Percentiles rank a stretch among this genome's conserved stretches.
These are phyloP conservation scores for Adansonia grandidieri DNA, from an alignment of 441 rosid genomes.

Conservation along the genomic window DNA sequence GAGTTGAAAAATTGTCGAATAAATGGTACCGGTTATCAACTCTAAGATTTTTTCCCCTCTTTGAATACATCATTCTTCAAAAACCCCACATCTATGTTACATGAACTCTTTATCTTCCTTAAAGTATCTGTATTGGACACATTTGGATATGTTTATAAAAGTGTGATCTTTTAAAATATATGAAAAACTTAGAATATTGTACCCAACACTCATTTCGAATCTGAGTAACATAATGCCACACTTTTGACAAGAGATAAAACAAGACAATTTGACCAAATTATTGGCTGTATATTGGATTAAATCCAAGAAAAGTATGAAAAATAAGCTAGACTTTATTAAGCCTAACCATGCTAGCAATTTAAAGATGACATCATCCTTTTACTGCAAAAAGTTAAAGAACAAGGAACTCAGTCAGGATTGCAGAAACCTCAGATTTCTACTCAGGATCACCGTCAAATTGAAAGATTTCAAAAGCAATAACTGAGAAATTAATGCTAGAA, in stretches of 20 bases:
- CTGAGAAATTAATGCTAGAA: background rate
- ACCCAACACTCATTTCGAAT: too few relatives aligned
- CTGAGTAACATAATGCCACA: too few relatives aligned
- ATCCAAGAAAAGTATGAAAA: background rate
- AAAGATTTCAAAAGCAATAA: background rate
- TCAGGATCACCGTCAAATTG: background rate
- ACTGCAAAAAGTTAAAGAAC: background rate
- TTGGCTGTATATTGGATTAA: background rate
- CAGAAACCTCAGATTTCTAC: conserved; percentile 1
- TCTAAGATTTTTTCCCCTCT: too few relatives aligned
- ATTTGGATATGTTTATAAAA: too few relatives aligned
- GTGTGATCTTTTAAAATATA: too few relatives aligned
- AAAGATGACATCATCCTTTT: background rate
- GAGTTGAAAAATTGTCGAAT: background rate
- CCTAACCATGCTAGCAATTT: background rate
- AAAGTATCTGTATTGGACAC: background rate
- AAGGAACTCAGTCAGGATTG: background rate
- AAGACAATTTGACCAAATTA: background rate
- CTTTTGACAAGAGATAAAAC: background rate
- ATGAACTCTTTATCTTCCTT: background rate
- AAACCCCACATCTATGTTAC: background rate
- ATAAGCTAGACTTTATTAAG: background rate
- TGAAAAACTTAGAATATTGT: too few relatives aligned
- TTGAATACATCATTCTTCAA: background rate
- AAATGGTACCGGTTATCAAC: background rate